Percentiles rank a stretch among this genome's conserved stretches.
These are phyloP conservation scores for Globisporangium rhizosaccharum DNA, from an alignment of 352 stramenopile genomes.

Conservation along the genomic window DNA sequence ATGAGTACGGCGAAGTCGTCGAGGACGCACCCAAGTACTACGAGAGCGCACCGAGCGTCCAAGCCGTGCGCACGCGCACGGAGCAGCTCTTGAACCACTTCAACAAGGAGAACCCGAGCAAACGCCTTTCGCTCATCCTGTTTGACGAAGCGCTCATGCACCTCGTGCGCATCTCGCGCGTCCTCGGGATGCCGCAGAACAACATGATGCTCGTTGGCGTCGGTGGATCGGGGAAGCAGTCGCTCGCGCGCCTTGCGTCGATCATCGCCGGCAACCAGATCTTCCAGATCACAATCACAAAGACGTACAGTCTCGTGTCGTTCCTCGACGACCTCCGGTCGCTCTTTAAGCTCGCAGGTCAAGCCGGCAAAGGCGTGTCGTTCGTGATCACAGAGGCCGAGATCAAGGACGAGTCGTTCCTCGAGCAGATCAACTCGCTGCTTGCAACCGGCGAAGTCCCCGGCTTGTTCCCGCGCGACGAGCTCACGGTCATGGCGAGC, in stretches of 20 bases:
- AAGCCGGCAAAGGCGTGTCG: conserved; percentile 69
- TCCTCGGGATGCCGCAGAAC: conserved; percentile 75
- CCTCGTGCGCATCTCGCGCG: conserved; percentile 76
- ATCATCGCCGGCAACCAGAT: conserved; percentile 70
- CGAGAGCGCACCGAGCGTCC: conserved; percentile 50
- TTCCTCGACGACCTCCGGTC: conserved; percentile 86
- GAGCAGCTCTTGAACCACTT: conserved; percentile 68
- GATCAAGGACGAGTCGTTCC: conserved; percentile 88
- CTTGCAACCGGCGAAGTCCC: conserved; percentile 83
- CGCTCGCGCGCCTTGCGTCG: conserved; percentile 67
- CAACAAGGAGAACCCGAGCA: conserved; percentile 75
- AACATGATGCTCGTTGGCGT: conserved; percentile 91
- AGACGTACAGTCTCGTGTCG: conserved; percentile 76
- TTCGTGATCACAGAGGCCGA: conserved; percentile 88
- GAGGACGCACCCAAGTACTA: conserved; percentile 82
- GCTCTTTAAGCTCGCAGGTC: conserved; percentile 81
- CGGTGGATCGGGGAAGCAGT: conserved; percentile 87
- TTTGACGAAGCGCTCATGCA: conserved; percentile 89
- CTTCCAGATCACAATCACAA: conserved; percentile 87
- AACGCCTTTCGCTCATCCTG: conserved; percentile 75
- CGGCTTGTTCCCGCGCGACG: conserved; percentile 85
- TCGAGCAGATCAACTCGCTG: conserved; percentile 87
- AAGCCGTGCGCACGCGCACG: conserved; percentile 40
- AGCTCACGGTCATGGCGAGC: conserved; percentile 78
- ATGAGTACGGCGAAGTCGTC: conserved; percentile 80